Evolutionary conservation across 2,329 filamentous ascomycete species (phyloP).

Genomic region (Aspergillus clavatus): DNA sequence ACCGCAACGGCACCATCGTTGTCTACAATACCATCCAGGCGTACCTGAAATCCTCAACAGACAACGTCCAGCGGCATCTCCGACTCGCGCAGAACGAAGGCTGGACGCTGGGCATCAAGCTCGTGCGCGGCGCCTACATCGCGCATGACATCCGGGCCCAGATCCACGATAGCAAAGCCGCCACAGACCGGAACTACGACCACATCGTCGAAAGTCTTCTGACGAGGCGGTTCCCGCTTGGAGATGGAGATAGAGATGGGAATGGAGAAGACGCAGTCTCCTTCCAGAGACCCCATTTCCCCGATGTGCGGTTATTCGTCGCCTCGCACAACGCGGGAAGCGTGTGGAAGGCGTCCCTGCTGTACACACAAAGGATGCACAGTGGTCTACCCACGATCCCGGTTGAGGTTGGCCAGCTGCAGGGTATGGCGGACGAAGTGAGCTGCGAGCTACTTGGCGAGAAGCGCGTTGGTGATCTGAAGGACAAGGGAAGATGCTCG

Average conservation of each 20-base stretch:
- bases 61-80: slow-evolving; percentile 38
- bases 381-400: slow-evolving; percentile 36
- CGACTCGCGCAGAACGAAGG: slow-evolving; percentile 35
- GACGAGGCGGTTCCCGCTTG: slow-evolving; percentile 30
- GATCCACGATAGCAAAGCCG: slow-evolving; percentile 37
- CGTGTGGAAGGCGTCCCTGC: slow-evolving; percentile 42
- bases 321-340: slow-evolving; percentile 51
- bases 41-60: slow-evolving; percentile 41
- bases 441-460: slow-evolving; percentile 49
- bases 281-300: slow-evolving; percentile 30
- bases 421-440: slow-evolving; percentile 89
- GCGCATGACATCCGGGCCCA: slow-evolving; percentile 32
- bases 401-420: slow-evolving; percentile 65
- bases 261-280: no score
- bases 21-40: slow-evolving; percentile 45
- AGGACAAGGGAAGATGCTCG: slow-evolving; percentile 4
- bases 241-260: no score
- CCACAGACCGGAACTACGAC: slow-evolving; percentile 46
- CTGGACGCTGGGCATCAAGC: slow-evolving; percentile 42
- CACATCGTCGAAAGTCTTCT: slow-evolving; percentile 46
- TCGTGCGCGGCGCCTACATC: slow-evolving; percentile 46
- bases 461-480: slow-evolving; percentile 13
- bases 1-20: slow-evolving; percentile 29
- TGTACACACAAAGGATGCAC: slow-evolving; percentile 34
- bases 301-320: slow-evolving; percentile 44